Evolutionary conservation across 202 grass and related monocot genomes (phyloP), one percentile per base, ranked within the genome.

Genomic region (Sporobolus alterniflorus): DNA sequence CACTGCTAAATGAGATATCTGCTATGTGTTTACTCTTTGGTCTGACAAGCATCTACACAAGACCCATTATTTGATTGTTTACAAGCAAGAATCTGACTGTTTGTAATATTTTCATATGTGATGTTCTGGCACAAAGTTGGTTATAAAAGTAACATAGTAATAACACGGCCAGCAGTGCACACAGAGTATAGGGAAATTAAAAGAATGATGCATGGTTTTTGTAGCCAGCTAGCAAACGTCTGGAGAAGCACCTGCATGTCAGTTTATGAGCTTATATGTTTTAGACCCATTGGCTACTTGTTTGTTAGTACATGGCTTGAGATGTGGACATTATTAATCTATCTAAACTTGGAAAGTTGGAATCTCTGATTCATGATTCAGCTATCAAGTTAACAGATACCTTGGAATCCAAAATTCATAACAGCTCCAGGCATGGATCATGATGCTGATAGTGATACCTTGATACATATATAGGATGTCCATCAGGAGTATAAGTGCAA

Each of bases 31-130:
- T 39, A 39, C 10, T 5, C 33, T 5, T 24, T 29, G 25, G 50
- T 50, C 40, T 49, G 69, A 50, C 47, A 39, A 43, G 64, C 40
- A 59, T 59, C 3, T 59, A 9, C 13, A 10, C 25, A 21, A 55
- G 11, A 57, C 24, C 29, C n/a, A 32, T 14, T 43, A 42, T 71
- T 13, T 56, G 52, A 22, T 39, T 67, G n/a, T 66, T 54, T 72
- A 25, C 50, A 79, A 25, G 7, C 20, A 30, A 64, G 41, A 75
- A 73, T 50, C 17, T 78, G n/a, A 33, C 60, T 33, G 0, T 59
- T 79, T 18, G 41, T 2, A 77, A 61, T 42, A 71, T 78, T 42
- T 85, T 88, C 67, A 11, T 59, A 73, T 73, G 46, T 10, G 36
- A 82, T 70, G 64, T 52, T 76, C n/a, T 43, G 34, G 33, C 34